Conservation (phyloP, 2,329 filamentous ascomycete species). For the Colletotrichum melonis region DNA sequence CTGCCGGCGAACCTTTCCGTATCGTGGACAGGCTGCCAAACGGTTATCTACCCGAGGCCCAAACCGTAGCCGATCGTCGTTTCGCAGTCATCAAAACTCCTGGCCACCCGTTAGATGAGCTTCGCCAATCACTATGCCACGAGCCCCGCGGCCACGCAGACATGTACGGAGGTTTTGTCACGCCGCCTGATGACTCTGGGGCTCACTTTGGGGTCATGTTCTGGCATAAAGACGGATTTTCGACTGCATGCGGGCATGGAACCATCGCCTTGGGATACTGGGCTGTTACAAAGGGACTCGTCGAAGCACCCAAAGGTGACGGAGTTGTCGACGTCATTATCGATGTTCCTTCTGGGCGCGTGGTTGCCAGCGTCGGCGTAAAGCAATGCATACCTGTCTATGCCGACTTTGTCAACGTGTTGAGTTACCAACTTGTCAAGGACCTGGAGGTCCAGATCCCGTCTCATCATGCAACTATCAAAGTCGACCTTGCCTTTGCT, state of each 20-base stretch:
- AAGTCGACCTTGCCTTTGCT: conserved; percentile 16
- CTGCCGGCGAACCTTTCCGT: conserved; percentile 42
- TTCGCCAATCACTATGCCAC: conserved; percentile 30
- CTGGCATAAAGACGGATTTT: conserved; percentile 44
- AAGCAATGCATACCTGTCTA: conserved; percentile 3
- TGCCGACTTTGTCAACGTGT: conserved; percentile 26
- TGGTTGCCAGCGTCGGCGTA: neutral
- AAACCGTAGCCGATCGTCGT: conserved; percentile 12
- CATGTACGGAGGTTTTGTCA: conserved; percentile 43
- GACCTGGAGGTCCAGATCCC: neutral
- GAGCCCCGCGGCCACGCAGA: conserved; percentile 37
- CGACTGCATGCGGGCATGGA: conserved; percentile 42
- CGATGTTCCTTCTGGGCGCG: conserved; percentile 26
- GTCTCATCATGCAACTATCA: neutral
- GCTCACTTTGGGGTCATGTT: conserved; percentile 42
- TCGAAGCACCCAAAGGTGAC: conserved; percentile 1
- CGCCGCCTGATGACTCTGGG: conserved; percentile 36
- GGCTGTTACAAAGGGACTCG: conserved; percentile 34
- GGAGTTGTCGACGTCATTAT: conserved; percentile 21
- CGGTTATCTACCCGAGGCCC: neutral
- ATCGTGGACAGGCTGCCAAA: conserved; percentile 35
- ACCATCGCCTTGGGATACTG: conserved; percentile 43
- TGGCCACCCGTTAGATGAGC: conserved; percentile 7
- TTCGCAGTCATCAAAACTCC: neutral
- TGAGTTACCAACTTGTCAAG: conserved; percentile 17